Base-by-base conservation (phyloP, 2,329 filamentous ascomycete genomes). In the Fusarium scirpi region DNA sequence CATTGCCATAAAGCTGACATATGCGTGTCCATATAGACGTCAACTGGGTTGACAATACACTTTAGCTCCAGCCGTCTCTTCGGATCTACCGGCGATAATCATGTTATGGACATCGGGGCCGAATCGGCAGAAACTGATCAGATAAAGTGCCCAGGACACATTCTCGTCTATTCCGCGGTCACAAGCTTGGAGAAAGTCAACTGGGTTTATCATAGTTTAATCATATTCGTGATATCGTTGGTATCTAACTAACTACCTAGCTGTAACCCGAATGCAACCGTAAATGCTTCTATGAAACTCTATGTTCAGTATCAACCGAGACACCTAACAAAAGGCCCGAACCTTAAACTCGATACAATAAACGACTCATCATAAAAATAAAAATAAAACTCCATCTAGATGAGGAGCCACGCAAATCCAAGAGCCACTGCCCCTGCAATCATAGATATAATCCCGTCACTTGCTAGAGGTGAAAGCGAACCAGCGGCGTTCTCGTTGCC, bases 61-160 rank as follows among this genome's bases (percentile, higher is more conserved):
- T 30, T 54, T 40, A 20, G 56, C n/a, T 46, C 11, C 57, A n/a
- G 16, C 10, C 34, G 16, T 56, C 8, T 58, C 11, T 20, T 57
- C 67, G 70, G 71, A 15, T 32, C 32, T 71, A 73, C 54, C 71
- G 70, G 71, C 40, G 59, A 73, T 72, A 64, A 60, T 47, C 49
- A 53, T 55, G 34, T 18, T 38, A 10, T 38, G 2, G 5, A 18
- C 11, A 16, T 62, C 72, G 72, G 72, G 46, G 58, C 72, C 72
- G 72, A 71, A 53, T 72, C 72, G 72, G 72, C 72, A 51, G 47
- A 49, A 11, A 25, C 24, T 47, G 27, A 18, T 55, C 34, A 34
- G 22, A 57, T 44, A n/a, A 62, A 62, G n/a, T 40, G 20, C 32
- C 48, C 40, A 27, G 25, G 32, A 18, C 49, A 52, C 24, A 41